Evolutionary conservation across 495 filamentous ascomycete genomes (phyloP), one percentile per base, ranked within the genome.

Genomic region (Penicillium salamii): DNA sequence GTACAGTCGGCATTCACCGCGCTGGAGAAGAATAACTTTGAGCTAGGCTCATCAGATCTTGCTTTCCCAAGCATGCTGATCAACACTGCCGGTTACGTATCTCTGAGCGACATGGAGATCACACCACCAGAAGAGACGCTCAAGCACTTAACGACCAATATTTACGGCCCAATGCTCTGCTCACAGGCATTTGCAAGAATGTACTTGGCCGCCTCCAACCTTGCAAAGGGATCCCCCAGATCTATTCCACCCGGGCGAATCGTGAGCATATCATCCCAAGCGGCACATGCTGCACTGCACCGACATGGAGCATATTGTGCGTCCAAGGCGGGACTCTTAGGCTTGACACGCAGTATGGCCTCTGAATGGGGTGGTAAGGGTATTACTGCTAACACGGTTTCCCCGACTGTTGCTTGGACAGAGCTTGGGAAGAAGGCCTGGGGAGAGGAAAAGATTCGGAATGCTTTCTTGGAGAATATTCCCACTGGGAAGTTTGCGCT

Each of bases 281-380:
- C 70, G 2, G 68, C 65, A 2, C 67, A 71, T 53, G 62, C 59
- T 0, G 70, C 70, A 0, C 50, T 73, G 7, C 68, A 67, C 21
- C 58, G 55, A 1, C 71, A 78, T 42, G 70, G 74, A 17, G 73
- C 72, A 1, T 78, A 77, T 52, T 76, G 74, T 33, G 62, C 77
- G 6, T 74, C 74, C 2, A 80, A 80, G 43, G 67, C 75, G 2
- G 76, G 66, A 0, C 48, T 77, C 17, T 37, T 76, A 13, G 76
- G 76, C 0, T 42, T 80, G 21, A 77, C 70, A 35, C 69, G 75
- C 9, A 67, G 66, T 46, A 78, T 79, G 77, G 74, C 76, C 6
- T 70, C 66, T 8, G 70, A 73, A 44, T 73, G 68, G 70, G 70
- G 48, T 18, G 49, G 54, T 3, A 49, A 58, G 2, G 70, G 68